phyloP scores from a whole-genome alignment of 148 eudicot genomes.

The Arctostaphylos glauca region DNA sequence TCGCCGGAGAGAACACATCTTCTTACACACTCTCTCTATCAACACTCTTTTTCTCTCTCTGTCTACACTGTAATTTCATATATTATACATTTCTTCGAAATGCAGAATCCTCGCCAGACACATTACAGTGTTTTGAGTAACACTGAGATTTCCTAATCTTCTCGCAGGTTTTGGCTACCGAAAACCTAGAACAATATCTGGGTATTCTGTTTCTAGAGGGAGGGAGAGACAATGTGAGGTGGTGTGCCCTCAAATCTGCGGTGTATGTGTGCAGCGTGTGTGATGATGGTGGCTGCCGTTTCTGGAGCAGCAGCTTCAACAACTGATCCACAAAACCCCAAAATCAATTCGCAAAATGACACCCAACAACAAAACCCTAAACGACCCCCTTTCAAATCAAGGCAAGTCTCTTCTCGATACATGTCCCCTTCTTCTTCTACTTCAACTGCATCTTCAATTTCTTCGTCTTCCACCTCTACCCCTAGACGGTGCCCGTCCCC shows the following conservation, averaged over 20 bases:
- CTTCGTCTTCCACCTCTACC: constrained; percentile 42
- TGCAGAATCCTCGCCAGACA: constrained; percentile 18
- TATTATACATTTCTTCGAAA: constrained; percentile 21
- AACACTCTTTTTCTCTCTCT: constrained; percentile 13
- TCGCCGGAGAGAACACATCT: constrained; percentile 18
- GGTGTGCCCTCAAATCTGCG: constrained; percentile 6
- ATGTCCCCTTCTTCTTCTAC: constrained; percentile 75
- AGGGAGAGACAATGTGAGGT: constrained; percentile 47
- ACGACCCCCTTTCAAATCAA: constrained; percentile 68
- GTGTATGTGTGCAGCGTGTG: constrained; percentile 16
- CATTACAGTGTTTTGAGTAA: constrained; percentile 22
- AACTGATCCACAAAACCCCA: constrained; percentile 44
- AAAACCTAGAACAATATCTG: constrained; percentile 9
- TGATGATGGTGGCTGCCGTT: constrained; percentile 80
- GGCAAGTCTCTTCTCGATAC: constrained; percentile 72
- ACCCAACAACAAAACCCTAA: constrained; percentile 18
- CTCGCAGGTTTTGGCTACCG: constrained; percentile 27
- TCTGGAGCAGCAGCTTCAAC: constrained; percentile 43
- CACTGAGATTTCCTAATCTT: constrained; percentile 32
- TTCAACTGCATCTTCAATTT: constrained; percentile 42
- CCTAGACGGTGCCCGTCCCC: constrained; percentile 76
- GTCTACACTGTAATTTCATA: constrained; percentile 14
- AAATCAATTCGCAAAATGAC: constrained; percentile 33
- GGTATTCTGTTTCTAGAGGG: constrained; percentile 21
- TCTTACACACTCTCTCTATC: neutral